Evolutionary conservation across 129 eudicot species (phyloP).

Genomic region (Artemisia annua): DNA sequence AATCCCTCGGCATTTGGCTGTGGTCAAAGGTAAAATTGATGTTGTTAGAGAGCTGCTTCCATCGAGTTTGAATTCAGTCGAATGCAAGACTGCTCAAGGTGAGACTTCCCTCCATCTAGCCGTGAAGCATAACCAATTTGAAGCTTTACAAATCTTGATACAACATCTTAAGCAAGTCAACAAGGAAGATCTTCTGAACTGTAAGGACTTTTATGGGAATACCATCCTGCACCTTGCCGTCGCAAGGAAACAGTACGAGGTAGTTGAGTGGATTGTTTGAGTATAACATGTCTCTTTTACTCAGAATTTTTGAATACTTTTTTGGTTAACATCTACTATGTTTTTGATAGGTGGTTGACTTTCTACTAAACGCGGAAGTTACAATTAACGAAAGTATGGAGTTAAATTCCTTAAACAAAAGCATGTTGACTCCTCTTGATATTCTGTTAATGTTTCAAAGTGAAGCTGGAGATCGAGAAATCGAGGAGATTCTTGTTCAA

Average conservation of each 20-base stretch:
- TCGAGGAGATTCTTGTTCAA: conserved; percentile 4
- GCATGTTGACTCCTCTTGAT: conserved; percentile 38
- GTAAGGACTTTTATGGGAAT: conserved; percentile 38
- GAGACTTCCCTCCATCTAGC: conserved; percentile 51
- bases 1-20: conserved; percentile 57
- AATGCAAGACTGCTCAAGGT: conserved; percentile 33
- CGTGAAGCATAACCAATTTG: conserved; percentile 40
- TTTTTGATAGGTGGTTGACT: conserved; percentile 33
- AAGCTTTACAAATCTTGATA: conserved; percentile 29
- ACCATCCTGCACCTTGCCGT: conserved; percentile 45
- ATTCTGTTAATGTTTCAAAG: conserved; percentile 26
- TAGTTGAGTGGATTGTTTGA: neutral
- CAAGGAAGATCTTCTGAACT: conserved; percentile 33
- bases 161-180: conserved; percentile 29
- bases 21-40: conserved; percentile 41
- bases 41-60: conserved; percentile 37
- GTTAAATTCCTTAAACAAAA: conserved; percentile 31
- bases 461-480: conserved; percentile 34
- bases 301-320: neutral
- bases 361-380: conserved; percentile 24
- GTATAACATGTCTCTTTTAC: neutral
- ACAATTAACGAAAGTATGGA: conserved; percentile 25
- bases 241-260: conserved; percentile 47
- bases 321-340: neutral
- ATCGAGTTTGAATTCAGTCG: conserved; percentile 26